Conservation (phyloP, 2,329 filamentous ascomycete species). For the Exophiala sideris region DNA sequence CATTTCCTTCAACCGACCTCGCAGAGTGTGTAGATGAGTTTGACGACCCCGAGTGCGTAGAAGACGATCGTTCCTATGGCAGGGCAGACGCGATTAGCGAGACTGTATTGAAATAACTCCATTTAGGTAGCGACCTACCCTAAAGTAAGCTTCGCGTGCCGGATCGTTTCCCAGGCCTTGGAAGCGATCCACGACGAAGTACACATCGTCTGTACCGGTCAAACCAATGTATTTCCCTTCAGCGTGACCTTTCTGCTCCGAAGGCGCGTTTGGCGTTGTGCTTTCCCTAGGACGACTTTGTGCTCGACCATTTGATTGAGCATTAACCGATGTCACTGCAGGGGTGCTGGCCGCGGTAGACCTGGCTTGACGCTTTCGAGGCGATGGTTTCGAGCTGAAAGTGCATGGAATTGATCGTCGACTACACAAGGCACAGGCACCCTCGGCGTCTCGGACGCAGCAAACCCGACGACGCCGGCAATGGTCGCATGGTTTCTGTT, state of each 20-base stretch:
- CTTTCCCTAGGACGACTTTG: background rate
- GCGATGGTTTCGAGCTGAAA: constrained; percentile 15
- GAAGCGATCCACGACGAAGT: constrained; percentile 10
- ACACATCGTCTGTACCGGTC: constrained; percentile 18
- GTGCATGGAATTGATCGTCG: constrained; percentile 18
- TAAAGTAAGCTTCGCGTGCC: constrained; percentile 16
- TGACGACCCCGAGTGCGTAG: constrained; percentile 3
- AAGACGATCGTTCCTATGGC: constrained; percentile 7
- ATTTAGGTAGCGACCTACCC: background rate
- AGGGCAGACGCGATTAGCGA: background rate
- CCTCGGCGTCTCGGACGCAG: constrained; percentile 17
- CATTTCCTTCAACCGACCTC: constrained; percentile 4
- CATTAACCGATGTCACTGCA: background rate
- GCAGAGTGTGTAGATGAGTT: constrained; percentile 1
- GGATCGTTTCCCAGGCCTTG: constrained; percentile 16
- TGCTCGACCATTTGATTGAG: too few species aligned
- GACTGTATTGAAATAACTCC: background rate
- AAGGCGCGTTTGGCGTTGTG: background rate
- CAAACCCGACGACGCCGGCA: constrained; percentile 16
- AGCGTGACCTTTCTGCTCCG: background rate
- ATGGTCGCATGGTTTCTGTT: constrained; percentile 18
- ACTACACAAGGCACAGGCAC: constrained; percentile 17
- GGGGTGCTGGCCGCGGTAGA: background rate
- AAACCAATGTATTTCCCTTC: constrained; percentile 17
- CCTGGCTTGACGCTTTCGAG: constrained; percentile 11